These are phyloP conservation scores for Caryopteris hybrid DNA, from an alignment of 305 asterid genomes.

Conservation along the genomic window DNA sequence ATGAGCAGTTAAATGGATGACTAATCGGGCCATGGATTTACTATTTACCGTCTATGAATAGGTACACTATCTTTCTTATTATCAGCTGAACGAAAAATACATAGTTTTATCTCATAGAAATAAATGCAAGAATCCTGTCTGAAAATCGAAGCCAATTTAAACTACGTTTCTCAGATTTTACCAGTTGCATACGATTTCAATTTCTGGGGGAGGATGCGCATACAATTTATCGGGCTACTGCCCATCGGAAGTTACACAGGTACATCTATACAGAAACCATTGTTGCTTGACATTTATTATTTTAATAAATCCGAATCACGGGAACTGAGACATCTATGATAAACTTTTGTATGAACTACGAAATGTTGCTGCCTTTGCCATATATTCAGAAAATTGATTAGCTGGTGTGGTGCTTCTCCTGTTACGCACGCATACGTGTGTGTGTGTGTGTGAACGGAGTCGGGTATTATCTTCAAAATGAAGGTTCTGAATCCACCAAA, in stretches of 20 bases:
- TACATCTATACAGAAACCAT: not conserved
- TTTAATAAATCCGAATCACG: too few species aligned
- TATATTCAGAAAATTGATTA: too few species aligned
- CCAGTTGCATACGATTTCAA: not conserved
- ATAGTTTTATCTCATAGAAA: not conserved
- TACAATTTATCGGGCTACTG: not conserved
- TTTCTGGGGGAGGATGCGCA: not conserved
- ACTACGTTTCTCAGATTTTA: not conserved
- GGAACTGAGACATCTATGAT: too few species aligned
- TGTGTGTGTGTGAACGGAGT: too few species aligned
- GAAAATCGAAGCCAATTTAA: not conserved
- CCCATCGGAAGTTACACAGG: not conserved
- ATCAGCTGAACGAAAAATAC: not conserved
- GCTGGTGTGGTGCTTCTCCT: too few species aligned
- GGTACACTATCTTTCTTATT: not conserved
- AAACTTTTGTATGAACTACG: too few species aligned
- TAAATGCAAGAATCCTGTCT: not conserved
- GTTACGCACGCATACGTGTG: too few species aligned
- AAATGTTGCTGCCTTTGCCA: too few species aligned
- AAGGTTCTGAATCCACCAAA: too few species aligned
- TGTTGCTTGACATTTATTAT: not conserved
- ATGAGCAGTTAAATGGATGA: conserved; percentile 15
- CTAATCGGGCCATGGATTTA: not conserved
- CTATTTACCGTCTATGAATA: not conserved
- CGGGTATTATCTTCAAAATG: too few species aligned